Evolutionary conservation across 257 asterid genomes (phyloP).

Genomic region (Fraxinus pennsylvanica): DNA sequence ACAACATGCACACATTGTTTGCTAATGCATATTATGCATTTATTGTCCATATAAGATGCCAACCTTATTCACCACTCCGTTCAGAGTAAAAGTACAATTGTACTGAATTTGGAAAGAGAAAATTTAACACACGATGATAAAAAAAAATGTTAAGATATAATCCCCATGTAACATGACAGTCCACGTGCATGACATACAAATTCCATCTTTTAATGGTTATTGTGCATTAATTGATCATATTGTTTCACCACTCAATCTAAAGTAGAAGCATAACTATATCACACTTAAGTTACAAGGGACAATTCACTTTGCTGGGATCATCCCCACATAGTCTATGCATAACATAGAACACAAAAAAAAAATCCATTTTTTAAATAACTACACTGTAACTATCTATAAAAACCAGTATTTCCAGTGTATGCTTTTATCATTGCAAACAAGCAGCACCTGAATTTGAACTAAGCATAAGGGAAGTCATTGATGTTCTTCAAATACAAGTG

Average conservation of each 20-base stretch:
- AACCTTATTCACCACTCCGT: not conserved
- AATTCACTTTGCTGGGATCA: not conserved
- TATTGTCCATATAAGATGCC: not conserved
- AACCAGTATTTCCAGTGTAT: not conserved
- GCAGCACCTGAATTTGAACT: not conserved
- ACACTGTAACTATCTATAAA: not conserved
- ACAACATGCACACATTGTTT: not conserved
- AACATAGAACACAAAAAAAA: too few relatives aligned
- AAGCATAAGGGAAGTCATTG: not conserved
- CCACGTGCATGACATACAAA: not conserved
- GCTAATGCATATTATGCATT: not conserved
- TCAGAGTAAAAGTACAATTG: not conserved
- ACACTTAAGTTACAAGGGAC: not conserved
- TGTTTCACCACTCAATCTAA: not conserved
- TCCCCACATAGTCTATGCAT: not conserved
- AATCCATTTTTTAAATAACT: not conserved
- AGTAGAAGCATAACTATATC: not conserved
- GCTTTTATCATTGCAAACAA: not conserved
- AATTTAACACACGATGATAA: not conserved
- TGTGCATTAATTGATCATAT: not conserved
- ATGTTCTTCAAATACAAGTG: not conserved
- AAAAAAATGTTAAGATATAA: too few relatives aligned
- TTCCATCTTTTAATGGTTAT: not conserved
- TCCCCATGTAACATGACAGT: not conserved
- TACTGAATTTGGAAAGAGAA: too few relatives aligned